These are phyloP conservation scores for Tulasnella sp. DNA, from an alignment of 768 basidiomycete genomes.

Conservation along the genomic window DNA sequence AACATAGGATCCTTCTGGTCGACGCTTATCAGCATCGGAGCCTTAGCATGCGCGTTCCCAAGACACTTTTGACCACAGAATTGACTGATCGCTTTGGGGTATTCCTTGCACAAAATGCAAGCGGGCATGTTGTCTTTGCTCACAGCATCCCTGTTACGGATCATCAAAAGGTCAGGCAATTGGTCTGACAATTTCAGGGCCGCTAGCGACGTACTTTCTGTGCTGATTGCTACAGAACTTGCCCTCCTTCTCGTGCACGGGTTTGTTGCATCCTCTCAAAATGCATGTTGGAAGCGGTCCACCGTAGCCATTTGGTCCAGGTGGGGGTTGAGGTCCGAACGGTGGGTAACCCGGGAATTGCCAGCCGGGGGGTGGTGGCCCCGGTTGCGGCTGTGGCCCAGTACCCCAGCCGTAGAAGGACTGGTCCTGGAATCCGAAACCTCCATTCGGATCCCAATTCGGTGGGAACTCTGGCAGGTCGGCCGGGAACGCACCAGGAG, in stretches of 20 bases:
- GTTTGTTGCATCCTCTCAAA: background rate
- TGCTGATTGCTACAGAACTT: background rate
- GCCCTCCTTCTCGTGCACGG: background rate
- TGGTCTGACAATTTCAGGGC: too few relatives aligned
- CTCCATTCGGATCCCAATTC: background rate
- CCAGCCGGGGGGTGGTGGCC: background rate
- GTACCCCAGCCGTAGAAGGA: background rate
- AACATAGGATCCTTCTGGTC: conserved; percentile 7
- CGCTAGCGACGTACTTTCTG: background rate
- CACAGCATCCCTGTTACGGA: conserved; percentile 1
- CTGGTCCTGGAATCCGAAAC: background rate
- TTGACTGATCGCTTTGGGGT: conserved; percentile 4
- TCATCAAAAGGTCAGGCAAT: too few relatives aligned
- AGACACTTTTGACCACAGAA: conserved; percentile 2
- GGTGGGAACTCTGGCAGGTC: background rate
- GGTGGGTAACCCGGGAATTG: background rate
- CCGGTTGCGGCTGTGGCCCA: background rate
- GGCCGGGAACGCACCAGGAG: background rate
- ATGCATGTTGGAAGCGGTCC: background rate
- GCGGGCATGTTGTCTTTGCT: background rate
- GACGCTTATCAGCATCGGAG: background rate
- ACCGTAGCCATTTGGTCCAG: background rate
- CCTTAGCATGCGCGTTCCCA: background rate
- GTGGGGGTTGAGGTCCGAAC: background rate
- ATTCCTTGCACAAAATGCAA: conserved; percentile 7